Evolutionary conservation across 164 flowering plant species (phyloP).

Genomic region (Cinnamomum chago): DNA sequence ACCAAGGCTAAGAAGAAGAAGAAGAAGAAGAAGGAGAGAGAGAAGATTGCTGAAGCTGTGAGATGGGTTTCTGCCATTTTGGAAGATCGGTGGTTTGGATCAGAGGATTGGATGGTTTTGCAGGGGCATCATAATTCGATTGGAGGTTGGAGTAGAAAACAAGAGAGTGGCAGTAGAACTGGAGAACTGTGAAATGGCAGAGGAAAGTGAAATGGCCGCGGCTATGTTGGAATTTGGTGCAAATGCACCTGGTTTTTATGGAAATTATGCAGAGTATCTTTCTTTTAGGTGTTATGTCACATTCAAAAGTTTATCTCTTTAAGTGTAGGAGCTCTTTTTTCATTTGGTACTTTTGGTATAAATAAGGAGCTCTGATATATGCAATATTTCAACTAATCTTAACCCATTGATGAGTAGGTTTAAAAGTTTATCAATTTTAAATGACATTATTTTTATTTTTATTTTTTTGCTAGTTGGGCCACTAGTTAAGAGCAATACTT

Average conservation of each 20-base stretch:
- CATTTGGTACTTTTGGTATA: no score
- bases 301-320: no score
- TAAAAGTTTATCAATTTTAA: no score
- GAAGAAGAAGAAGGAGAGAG: neutral
- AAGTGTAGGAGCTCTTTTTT: no score
- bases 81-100: neutral
- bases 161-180: neutral
- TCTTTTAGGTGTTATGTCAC: no score
- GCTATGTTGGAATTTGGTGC: neutral
- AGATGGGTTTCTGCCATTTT: slow-evolving; percentile 9
- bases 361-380: no score
- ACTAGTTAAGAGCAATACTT: no score
- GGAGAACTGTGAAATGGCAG: neutral
- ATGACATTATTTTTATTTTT: no score
- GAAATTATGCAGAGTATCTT: neutral
- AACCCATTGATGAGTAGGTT: no score
- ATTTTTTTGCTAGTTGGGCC: no score
- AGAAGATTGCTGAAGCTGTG: neutral
- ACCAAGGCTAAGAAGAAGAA: slow-evolving; percentile 11
- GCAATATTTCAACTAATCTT: no score
- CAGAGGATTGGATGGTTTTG: neutral
- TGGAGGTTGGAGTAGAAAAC: neutral
- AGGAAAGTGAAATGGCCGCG: neutral
- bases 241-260: neutral
- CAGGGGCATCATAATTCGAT: neutral